phyloP scores from a whole-genome alignment of 495 filamentous ascomycete genomes.

The Neurospora sp. region DNA sequence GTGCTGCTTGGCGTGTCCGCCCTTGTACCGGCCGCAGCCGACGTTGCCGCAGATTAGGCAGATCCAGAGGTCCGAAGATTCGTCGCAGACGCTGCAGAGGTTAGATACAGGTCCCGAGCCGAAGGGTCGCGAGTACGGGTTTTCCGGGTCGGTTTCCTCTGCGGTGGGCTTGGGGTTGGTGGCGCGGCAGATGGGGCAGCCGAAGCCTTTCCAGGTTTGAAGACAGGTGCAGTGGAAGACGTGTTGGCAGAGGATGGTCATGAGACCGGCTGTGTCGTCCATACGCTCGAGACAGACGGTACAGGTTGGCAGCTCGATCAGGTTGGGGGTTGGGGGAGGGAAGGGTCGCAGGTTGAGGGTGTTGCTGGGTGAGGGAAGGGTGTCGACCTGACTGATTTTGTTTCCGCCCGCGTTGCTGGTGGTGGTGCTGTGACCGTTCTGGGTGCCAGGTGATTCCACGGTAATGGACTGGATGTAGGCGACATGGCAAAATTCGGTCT shows the following conservation, averaged over 20 bases:
- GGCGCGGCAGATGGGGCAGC: conserved; percentile 91
- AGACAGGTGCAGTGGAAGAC: conserved; percentile 97
- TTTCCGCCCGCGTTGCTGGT: conserved; percentile 53
- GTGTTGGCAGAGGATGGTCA: conserved; percentile 95
- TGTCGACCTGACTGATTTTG: conserved; percentile 49
- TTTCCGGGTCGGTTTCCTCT: conserved; percentile 22
- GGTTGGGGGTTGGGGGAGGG: conserved; percentile 79
- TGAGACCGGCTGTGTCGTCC: conserved; percentile 90
- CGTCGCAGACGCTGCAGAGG: conserved; percentile 64
- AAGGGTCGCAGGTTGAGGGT: conserved; percentile 63
- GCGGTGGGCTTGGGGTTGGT: conserved; percentile 40
- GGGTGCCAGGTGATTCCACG: conserved; percentile 34
- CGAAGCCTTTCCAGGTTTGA: conserved; percentile 88
- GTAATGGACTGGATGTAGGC: conserved; percentile 88
- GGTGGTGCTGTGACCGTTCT: neutral
- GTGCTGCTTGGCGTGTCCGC: conserved; percentile 86
- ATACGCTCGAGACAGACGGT: conserved; percentile 95
- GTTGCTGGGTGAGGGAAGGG: conserved; percentile 34
- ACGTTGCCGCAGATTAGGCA: conserved; percentile 89
- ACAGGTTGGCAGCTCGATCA: conserved; percentile 90
- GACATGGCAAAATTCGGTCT: conserved; percentile 96
- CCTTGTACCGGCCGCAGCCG: conserved; percentile 89
- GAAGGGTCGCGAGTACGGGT: conserved; percentile 39
- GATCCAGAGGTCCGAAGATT: conserved; percentile 78
- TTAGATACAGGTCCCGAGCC: conserved; percentile 32